Base-by-base conservation (phyloP, 2,329 filamentous ascomycete genomes). In the Thielaviopsis populi region DNA sequence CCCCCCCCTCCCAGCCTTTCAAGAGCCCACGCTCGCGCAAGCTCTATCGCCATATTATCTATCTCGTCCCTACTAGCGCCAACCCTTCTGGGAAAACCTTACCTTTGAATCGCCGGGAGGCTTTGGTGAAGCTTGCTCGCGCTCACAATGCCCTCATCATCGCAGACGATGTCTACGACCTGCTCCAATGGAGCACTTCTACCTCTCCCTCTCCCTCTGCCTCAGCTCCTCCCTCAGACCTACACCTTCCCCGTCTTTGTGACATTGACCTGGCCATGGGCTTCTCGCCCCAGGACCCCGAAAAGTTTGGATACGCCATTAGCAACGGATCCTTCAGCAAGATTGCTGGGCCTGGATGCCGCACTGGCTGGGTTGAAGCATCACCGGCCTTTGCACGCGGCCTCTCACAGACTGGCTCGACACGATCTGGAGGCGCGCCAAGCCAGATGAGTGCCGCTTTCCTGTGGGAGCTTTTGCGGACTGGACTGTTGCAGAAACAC, bases 301-400 rank as follows among this genome's bases (percentile, higher is more conserved):
- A 68, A 0, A 69, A 70, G 37, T 96, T 92, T 71, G 91, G 92
- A 11, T 86, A 97, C 72, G 81, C 84, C 10, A 78, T 91, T 42
- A 91, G 87, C 69, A 97, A 97, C 72, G 91, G 88, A 24, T 90
- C 86, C 6, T 97, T 97, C 73, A 89, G 85, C 72, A 99, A 99
- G 73, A 84, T 97, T 43, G 80, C 84, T 33, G 90, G 84, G 0
- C 91, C 92, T 0, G 94, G 92, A 0, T 74, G 88, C 61, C 80
- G 92, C 13, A 91, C 88, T 0, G 92, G 92, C n/a, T 97, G 91
- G 91, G 82, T 85, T 1, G 90, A 96, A 72, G 87, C 81, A 0
- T 85, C 83, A 5, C 76, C 79, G 0, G 77, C 75, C 43, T 80
- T 83, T 69, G 76, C 75, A 1, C 70, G 74, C 61, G 83, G 82